These are phyloP conservation scores for Skeletonema potamos DNA, from an alignment of 108 stramenopile genomes.

Conservation along the genomic window DNA sequence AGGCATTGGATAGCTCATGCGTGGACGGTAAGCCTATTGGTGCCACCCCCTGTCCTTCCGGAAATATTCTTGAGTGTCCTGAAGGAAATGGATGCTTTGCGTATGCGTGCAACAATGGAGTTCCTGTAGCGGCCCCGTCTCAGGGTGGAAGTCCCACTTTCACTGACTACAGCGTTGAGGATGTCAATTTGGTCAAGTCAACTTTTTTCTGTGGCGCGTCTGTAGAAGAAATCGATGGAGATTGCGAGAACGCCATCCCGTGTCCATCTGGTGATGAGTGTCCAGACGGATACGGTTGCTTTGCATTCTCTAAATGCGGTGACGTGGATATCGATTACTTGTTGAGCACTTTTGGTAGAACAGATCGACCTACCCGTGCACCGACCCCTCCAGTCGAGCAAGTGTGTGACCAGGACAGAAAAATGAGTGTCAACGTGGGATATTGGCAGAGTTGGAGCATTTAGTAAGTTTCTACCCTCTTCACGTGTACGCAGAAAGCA, in stretches of 20 bases:
- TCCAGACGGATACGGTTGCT: constrained; percentile 19
- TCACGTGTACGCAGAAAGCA: background rate
- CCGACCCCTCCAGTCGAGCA: constrained; percentile 39
- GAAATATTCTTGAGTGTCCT: constrained; percentile 36
- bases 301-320: constrained; percentile 23
- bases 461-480: constrained; percentile 25
- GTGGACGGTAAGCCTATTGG: constrained; percentile 33
- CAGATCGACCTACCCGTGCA: constrained; percentile 41
- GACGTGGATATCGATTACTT: constrained; percentile 35
- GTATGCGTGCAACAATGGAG: constrained; percentile 30
- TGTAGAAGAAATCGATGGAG: constrained; percentile 39
- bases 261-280: constrained; percentile 30
- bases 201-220: constrained; percentile 40
- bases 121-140: constrained; percentile 17
- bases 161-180: background rate
- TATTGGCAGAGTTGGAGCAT: constrained; percentile 58
- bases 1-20: constrained; percentile 36
- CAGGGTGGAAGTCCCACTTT: background rate
- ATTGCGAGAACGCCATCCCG: constrained; percentile 18
- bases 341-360: constrained; percentile 39
- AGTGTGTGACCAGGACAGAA: constrained; percentile 32
- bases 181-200: constrained; percentile 15
- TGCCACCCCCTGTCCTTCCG: constrained; percentile 38
- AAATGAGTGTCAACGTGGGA: constrained; percentile 47
- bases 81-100: constrained; percentile 47